Percentiles rank a stretch among this genome's conserved stretches.
Evolutionary conservation across 176 grass and related monocot genomes (phyloP).

Genomic region (Luzula sylvatica): DNA sequence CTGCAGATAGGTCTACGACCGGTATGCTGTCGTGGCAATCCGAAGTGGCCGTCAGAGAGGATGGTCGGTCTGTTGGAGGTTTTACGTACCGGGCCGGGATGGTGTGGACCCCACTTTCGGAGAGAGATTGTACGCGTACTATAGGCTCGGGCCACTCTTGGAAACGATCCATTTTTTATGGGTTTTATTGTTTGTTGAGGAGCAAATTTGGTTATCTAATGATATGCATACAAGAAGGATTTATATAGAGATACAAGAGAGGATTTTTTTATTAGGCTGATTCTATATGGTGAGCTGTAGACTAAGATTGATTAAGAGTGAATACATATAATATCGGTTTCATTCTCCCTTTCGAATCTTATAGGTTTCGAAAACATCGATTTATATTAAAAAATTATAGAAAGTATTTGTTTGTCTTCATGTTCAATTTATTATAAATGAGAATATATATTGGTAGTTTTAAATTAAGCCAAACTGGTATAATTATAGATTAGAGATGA

Average conservation of each 20-base stretch:
- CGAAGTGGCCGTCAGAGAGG: neutral
- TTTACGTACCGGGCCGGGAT: slow-evolving; percentile 69
- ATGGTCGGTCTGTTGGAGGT: slow-evolving; percentile 35
- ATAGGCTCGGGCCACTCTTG: slow-evolving; percentile 73
- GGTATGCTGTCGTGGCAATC: slow-evolving; percentile 30
- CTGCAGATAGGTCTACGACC: slow-evolving; percentile 45
- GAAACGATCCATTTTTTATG: slow-evolving; percentile 48
- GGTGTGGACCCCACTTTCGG: slow-evolving; percentile 34
- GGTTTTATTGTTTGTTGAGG: slow-evolving; percentile 1
- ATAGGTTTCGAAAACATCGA: too few species aligned
- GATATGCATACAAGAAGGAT: slow-evolving; percentile 11
- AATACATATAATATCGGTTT: too few species aligned
- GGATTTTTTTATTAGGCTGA: slow-evolving; percentile 6
- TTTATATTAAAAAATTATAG: too few species aligned
- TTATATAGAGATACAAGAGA: slow-evolving; percentile 26
- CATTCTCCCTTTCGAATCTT: too few species aligned
- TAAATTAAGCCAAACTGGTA: too few species aligned
- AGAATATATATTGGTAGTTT: too few species aligned
- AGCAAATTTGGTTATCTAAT: slow-evolving; percentile 13
- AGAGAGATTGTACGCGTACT: slow-evolving; percentile 56
- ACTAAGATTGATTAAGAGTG: neutral
- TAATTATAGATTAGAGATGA: too few species aligned
- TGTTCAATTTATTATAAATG: too few species aligned
- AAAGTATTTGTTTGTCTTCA: too few species aligned
- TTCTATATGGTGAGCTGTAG: slow-evolving; percentile 12